These are phyloP conservation scores for Clonostachys rosea DNA, from an alignment of 2,329 filamentous ascomycete genomes.

Conservation along the genomic window DNA sequence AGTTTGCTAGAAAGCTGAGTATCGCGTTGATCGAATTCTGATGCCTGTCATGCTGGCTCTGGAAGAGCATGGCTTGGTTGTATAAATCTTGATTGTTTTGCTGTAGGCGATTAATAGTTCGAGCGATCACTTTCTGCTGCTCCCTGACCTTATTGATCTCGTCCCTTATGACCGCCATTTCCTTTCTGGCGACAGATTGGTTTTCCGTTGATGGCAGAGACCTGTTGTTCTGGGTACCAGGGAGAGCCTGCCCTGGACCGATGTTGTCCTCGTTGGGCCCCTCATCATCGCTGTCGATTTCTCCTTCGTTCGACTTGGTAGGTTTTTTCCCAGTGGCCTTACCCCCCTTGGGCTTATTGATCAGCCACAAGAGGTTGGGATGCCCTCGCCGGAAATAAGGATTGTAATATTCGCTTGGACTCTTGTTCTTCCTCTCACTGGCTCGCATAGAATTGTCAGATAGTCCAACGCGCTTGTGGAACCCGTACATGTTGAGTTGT, in stretches of 20 bases:
- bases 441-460: constrained; percentile 98
- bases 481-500: constrained; percentile 96
- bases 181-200: constrained; percentile 58
- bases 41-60: constrained; percentile 90
- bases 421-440: constrained; percentile 95
- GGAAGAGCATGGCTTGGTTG: constrained; percentile 82
- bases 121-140: constrained; percentile 82
- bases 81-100: constrained; percentile 86
- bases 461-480: constrained; percentile 90
- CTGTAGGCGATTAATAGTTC: constrained; percentile 73
- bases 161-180: constrained; percentile 71
- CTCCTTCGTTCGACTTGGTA: constrained; percentile 41
- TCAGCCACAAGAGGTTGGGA: constrained; percentile 90
- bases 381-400: constrained; percentile 92
- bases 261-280: constrained; percentile 33
- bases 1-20: constrained; percentile 90
- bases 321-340: constrained; percentile 44
- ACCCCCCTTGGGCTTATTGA: constrained; percentile 84
- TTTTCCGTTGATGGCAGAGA: constrained; percentile 37
- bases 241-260: constrained; percentile 4
- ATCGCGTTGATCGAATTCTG: constrained; percentile 99
- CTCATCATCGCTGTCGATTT: constrained; percentile 60
- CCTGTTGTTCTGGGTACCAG: constrained; percentile 11
- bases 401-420: constrained; percentile 96
- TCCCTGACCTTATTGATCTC: constrained; percentile 80